A percentile compares a stretch with the other conserved stretches of the same genome.
phyloP scores from a whole-genome alignment of 352 stramenopile species.

The Phytopythium mirpurense region DNA sequence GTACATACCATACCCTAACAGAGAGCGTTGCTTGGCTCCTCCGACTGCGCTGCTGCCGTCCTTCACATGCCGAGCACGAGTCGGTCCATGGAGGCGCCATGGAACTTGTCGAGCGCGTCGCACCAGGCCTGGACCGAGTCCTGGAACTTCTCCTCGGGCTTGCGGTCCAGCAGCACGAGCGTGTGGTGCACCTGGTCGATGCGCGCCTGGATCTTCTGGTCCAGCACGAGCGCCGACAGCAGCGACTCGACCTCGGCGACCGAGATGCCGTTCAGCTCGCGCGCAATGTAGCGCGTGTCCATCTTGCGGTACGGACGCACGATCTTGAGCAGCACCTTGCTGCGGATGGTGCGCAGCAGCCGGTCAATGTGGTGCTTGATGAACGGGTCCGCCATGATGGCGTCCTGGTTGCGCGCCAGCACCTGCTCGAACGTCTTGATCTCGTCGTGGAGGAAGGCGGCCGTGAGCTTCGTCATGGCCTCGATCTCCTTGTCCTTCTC shows the following conservation, averaged over 20 bases:
- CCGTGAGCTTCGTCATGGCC: slow-evolving; percentile 94
- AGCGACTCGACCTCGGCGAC: slow-evolving; percentile 90
- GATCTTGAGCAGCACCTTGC: slow-evolving; percentile 92
- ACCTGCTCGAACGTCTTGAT: slow-evolving; percentile 94
- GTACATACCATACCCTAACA: background rate
- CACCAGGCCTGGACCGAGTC: slow-evolving; percentile 57
- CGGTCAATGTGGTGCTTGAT: slow-evolving; percentile 94
- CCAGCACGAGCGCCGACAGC: slow-evolving; percentile 89
- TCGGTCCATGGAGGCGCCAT: slow-evolving; percentile 57
- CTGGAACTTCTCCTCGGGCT: slow-evolving; percentile 70
- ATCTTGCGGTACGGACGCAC: slow-evolving; percentile 94
- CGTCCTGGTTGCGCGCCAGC: slow-evolving; percentile 75
- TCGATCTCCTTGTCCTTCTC: slow-evolving; percentile 94
- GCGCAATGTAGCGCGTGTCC: slow-evolving; percentile 87
- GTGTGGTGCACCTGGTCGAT: slow-evolving; percentile 91
- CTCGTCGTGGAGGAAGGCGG: slow-evolving; percentile 93
- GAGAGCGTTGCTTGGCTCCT: background rate
- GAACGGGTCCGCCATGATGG: slow-evolving; percentile 95
- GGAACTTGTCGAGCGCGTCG: slow-evolving; percentile 64
- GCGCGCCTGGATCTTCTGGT: slow-evolving; percentile 88
- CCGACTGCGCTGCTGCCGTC: too few relatives aligned
- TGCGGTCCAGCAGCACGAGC: slow-evolving; percentile 62
- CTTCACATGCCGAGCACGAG: slow-evolving; percentile 36
- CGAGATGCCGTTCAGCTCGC: slow-evolving; percentile 91
- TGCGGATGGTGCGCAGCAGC: slow-evolving; percentile 92